Conservation (phyloP, 768 basidiomycete genomes). For the Leccinum incarnatum region DNA sequence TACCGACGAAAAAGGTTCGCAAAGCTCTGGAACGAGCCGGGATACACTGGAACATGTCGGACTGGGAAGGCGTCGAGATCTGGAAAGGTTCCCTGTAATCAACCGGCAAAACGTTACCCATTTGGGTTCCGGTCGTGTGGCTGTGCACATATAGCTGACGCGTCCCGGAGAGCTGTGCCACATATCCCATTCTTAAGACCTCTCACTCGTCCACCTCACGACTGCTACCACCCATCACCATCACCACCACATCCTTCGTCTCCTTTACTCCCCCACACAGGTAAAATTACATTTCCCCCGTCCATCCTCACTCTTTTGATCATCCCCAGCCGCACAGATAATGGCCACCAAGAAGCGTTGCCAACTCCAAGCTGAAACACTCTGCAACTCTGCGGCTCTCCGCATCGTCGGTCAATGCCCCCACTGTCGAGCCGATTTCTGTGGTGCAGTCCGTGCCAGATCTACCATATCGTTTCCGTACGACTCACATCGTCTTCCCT, state of each 20-base stretch:
- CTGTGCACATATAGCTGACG: conserved; percentile 30
- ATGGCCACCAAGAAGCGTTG: conserved; percentile 91
- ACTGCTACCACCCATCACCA: neutral
- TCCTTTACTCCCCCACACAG: neutral
- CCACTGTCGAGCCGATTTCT: conserved; percentile 76
- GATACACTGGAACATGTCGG: conserved; percentile 57
- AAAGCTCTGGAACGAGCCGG: conserved; percentile 60
- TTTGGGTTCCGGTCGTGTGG: conserved; percentile 14
- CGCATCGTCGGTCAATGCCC: conserved; percentile 85
- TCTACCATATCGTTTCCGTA: neutral
- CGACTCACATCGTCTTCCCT: conserved; percentile 15
- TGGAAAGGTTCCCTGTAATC: conserved; percentile 45
- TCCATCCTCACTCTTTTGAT: neutral
- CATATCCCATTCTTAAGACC: conserved; percentile 23
- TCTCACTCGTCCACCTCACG: neutral
- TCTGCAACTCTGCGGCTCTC: conserved; percentile 74
- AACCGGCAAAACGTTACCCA: neutral
- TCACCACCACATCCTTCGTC: neutral
- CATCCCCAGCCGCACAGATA: conserved; percentile 13
- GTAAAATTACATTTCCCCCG: neutral
- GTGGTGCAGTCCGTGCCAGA: conserved; percentile 57
- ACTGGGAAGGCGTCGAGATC: conserved; percentile 82
- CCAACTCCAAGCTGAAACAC: conserved; percentile 53
- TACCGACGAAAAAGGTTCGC: conserved; percentile 56
- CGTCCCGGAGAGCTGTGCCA: conserved; percentile 28